Percentiles rank a stretch among this genome's conserved stretches.
Conservation (phyloP, 163 green algal genomes). For the Coccomyxa subellipsoidea region DNA sequence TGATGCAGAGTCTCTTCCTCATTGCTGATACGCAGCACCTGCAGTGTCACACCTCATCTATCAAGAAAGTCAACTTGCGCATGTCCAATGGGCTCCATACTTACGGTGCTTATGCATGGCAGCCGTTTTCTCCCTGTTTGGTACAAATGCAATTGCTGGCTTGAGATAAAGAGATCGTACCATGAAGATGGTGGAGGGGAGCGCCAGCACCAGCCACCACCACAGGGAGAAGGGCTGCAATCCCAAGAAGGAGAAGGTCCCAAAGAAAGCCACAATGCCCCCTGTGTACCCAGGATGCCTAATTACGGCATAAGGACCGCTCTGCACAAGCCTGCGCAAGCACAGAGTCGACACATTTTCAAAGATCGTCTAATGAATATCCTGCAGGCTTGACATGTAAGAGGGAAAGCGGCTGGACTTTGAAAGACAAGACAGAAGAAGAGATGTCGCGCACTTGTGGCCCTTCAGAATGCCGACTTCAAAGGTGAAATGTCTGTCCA, state of each 20-base stretch:
- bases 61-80: neutral
- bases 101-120: neutral
- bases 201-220: neutral
- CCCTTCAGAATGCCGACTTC: slow-evolving; percentile 10
- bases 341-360: too few species aligned
- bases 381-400: too few species aligned
- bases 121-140: neutral
- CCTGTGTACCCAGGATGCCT: neutral
- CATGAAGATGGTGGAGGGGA: neutral
- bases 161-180: neutral
- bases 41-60: neutral
- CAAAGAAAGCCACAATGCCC: neutral
- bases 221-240: neutral
- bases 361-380: too few species aligned
- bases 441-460: slow-evolving; percentile 6
- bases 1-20: slow-evolving; percentile 3
- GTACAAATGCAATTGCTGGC: neutral
- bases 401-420: too few species aligned
- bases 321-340: slow-evolving; percentile 11
- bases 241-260: neutral
- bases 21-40: neutral
- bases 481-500: slow-evolving; percentile 1
- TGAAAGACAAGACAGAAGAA: too few species aligned
- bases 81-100: too few species aligned
- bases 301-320: neutral